Evolutionary conservation across 2,329 filamentous ascomycete genomes (phyloP), one percentile per base, ranked within the genome.

Genomic region (Trichoderma gracile): DNA sequence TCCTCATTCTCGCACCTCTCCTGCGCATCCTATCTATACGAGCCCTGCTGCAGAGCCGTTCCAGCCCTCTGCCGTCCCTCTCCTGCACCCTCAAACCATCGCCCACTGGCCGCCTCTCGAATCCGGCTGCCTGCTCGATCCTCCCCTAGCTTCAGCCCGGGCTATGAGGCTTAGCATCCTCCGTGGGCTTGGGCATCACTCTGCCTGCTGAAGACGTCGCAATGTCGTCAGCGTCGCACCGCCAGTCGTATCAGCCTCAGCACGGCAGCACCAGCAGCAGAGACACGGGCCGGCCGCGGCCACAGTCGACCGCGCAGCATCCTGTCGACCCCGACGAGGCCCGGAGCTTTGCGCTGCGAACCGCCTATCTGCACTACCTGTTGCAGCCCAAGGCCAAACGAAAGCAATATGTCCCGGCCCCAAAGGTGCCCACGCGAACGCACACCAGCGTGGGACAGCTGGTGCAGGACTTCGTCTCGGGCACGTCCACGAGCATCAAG

Each of bases 361-460:
- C 91, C 70, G 94, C 94, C 70, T 97, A 92, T 78, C 89, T 99
- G 65, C 85, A 94, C 77, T 96, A 99, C 77, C 88, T 98, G 50
- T 85, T 99, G 59, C 93, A 97, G 75, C 94, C 95, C 68, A 91
- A 93, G 73, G 86, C 91, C 72, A 95, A 94, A 78, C 87, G 92
- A 73, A 91, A 94, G 73, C 92, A 97, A 79, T 96, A 93, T 84
- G 87, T 95, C 47, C 78, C 87, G 78, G 74, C 84, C 68, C 79
- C 89, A 56, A 88, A 86, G 71, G 84, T 86, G 63, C 84, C 86
- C 67, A 80, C 84, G 8, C 80, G 82, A 68, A 79, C 79, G 57
- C 86, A 92, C 77, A 87, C 91, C 66, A 90, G 89, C 66, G 90
- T 96, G 65, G 88, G 90, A 71, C 92, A 96, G 75, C 81, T 97